These are phyloP conservation scores for Hymenoscyphus salicellus DNA, from an alignment of 2,329 filamentous ascomycete species.

Conservation along the genomic window DNA sequence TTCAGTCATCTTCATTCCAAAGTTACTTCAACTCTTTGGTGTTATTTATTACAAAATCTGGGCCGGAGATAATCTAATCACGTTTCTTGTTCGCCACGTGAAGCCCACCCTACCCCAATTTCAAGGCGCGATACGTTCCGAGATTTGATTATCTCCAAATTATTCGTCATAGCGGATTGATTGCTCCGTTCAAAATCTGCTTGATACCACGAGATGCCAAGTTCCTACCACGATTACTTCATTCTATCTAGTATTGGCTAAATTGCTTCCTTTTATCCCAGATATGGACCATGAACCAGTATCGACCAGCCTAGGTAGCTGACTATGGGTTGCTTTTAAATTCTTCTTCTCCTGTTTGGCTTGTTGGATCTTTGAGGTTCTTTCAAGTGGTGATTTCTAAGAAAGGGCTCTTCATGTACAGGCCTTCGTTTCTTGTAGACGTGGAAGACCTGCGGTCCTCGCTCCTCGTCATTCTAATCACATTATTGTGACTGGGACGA, in stretches of 20 bases:
- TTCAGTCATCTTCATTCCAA: not conserved
- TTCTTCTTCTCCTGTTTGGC: no score
- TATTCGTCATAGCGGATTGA: not conserved
- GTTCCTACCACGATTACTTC: not conserved
- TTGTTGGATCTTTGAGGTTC: no score
- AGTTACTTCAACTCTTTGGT: not conserved
- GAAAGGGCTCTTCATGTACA: no score
- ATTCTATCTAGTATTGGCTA: not conserved
- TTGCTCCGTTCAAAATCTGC: not conserved
- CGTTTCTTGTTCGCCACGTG: no score
- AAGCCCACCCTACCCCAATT: not conserved
- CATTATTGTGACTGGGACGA: not conserved
- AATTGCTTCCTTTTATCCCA: not conserved
- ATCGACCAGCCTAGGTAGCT: not conserved
- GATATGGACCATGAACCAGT: not conserved
- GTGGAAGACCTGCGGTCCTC: no score
- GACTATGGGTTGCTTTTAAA: not conserved
- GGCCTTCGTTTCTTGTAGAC: no score
- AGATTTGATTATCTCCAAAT: not conserved
- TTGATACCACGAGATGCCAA: not conserved
- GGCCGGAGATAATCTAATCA: no score
- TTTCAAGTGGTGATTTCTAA: no score
- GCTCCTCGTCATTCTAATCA: not conserved
- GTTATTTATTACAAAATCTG: no score
- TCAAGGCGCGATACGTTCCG: not conserved